Conservation (phyloP, 352 stramenopile genomes). For the Pythium sukuiense region DNA sequence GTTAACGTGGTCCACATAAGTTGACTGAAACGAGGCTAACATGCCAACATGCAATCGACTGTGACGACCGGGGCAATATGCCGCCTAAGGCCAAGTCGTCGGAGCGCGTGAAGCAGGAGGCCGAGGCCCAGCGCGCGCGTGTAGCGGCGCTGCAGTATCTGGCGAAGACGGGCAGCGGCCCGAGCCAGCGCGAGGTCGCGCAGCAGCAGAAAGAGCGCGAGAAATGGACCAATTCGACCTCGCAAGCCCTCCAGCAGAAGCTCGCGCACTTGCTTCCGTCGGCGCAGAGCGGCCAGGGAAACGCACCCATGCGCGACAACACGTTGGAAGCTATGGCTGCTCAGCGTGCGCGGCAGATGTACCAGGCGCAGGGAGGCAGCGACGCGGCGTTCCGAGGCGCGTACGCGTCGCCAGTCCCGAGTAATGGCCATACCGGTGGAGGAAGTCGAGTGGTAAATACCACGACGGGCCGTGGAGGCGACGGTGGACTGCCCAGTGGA, state of each 20-base stretch:
- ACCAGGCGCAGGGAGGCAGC: conserved; percentile 28
- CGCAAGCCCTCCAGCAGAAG: conserved; percentile 40
- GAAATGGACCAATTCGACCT: conserved; percentile 51
- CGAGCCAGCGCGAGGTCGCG: conserved; percentile 61
- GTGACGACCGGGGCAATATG: conserved; percentile 7
- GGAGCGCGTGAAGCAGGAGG: conserved; percentile 60
- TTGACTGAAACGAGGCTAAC: too few relatives aligned
- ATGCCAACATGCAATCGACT: not conserved
- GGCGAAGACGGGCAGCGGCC: conserved; percentile 56
- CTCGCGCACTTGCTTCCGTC: conserved; percentile 34
- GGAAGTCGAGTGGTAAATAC: not conserved
- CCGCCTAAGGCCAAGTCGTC: conserved; percentile 32
- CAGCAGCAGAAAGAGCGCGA: conserved; percentile 58
- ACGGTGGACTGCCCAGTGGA: conserved; percentile 31
- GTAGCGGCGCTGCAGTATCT: conserved; percentile 66
- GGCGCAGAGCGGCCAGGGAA: not conserved
- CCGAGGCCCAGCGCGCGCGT: conserved; percentile 59
- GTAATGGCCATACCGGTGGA: not conserved
- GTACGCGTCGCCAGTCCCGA: not conserved
- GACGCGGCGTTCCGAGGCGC: not conserved
- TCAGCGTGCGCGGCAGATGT: conserved; percentile 43
- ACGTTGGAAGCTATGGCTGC: conserved; percentile 66
- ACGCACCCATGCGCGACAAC: conserved; percentile 55
- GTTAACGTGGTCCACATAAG: conserved; percentile 18
- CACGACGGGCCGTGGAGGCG: not conserved